Evolutionary conservation across 495 filamentous ascomycete species (phyloP), one percentile per base, ranked within the genome.

Genomic region (Penicillium turbatum): DNA sequence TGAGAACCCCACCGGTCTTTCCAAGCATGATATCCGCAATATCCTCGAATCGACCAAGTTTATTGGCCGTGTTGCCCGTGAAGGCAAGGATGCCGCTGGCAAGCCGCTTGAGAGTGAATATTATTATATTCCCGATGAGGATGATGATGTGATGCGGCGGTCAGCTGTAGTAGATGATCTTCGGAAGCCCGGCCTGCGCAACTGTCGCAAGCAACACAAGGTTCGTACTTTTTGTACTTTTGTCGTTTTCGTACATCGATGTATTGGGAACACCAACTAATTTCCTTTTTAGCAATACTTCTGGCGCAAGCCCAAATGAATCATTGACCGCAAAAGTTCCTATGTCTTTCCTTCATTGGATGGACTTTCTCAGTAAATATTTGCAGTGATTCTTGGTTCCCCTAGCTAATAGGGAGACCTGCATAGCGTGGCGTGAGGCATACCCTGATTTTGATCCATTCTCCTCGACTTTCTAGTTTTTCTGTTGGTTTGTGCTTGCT

Each of bases 21-120:
- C 78, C 8, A 80, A 77, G 59, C 73, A 82, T 3, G 80, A 86
- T 29, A 77, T 96, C 51, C 81, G 85, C 34, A 69, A 69, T 32
- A 75, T 96, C 48, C 81, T 97, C 35, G 85, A 88, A 61, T 69
- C 71, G 13, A 87, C 86, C 21, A 71, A 81, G 19, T 95, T 88
- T 60, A 82, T 97, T 44, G 93, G 93, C 29, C 84, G 92, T 62
- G 95, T 98, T 59, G 79, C 82, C 42, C 84, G 93, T 32, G 86
- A 90, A 65, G 93, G 93, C 64, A 98, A 97, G 67, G 93, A 98
- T 72, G 93, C 93, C 13, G 93, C 93, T 0, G 93, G 93, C 55
- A 92, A 96, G 75, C 78, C 84, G 6, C 81, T 98, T 9, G 92
- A 98, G 76, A 91, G 85, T 72, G 92, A 98, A 71, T 98, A 91